These are phyloP conservation scores for Bretschneidera sinensis DNA, from an alignment of 345 rosid genomes.

Conservation along the genomic window DNA sequence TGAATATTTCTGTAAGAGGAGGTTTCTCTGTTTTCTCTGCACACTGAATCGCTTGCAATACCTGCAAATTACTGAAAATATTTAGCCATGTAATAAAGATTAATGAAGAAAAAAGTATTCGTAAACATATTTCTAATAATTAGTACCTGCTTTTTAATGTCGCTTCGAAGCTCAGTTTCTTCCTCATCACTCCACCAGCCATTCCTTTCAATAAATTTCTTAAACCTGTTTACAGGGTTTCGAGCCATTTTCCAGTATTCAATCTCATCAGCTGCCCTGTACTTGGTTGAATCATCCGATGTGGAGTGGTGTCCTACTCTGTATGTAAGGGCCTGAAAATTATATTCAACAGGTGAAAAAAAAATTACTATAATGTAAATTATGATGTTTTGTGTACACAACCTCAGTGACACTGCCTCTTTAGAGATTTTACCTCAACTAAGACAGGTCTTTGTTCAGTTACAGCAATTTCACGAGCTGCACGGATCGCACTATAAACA, in stretches of 20 bases:
- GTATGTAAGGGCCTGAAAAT: constrained; percentile 53
- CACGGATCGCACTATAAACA: constrained; percentile 49
- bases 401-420: too few relatives aligned
- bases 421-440: constrained; percentile 45
- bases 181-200: constrained; percentile 73
- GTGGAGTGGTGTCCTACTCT: constrained; percentile 86
- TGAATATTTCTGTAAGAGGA: constrained; percentile 46
- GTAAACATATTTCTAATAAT: background rate
- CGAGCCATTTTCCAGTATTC: constrained; percentile 63
- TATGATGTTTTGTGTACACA: too few relatives aligned
- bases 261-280: constrained; percentile 52
- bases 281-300: constrained; percentile 84
- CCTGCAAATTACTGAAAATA: too few relatives aligned
- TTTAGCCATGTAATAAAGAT: too few relatives aligned
- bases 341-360: background rate
- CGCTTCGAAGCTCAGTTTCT: constrained; percentile 50
- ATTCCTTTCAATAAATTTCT: constrained; percentile 56
- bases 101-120: background rate
- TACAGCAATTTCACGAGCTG: constrained; percentile 65
- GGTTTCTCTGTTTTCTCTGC: constrained; percentile 66
- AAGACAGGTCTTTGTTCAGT: constrained; percentile 56
- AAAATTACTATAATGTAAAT: too few relatives aligned
- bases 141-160: constrained; percentile 48
- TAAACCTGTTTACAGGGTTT: constrained; percentile 62
- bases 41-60: constrained; percentile 56